Conservation (phyloP, 2,329 filamentous ascomycete species). For the Nannizzia gypsea region DNA sequence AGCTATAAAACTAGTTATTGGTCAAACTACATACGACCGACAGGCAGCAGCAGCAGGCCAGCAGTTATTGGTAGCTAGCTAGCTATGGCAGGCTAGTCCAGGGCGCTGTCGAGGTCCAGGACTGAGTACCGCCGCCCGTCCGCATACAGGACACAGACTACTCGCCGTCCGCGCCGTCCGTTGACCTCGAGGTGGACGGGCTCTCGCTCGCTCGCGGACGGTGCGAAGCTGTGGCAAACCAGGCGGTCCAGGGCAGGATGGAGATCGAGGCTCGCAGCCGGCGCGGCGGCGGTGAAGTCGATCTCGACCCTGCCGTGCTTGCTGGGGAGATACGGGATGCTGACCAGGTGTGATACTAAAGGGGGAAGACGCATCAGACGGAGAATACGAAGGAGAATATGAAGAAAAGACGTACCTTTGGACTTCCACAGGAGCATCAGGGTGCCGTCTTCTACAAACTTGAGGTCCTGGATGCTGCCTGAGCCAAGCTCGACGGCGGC, state of each 20-base stretch:
- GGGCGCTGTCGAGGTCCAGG: constrained; percentile 42
- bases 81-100: too few relatives aligned
- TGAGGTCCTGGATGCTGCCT: constrained; percentile 44
- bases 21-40: too few relatives aligned
- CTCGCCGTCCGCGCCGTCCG: constrained; percentile 42
- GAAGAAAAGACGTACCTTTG: constrained; percentile 17
- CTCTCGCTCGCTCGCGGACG: constrained; percentile 31
- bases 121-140: constrained; percentile 44
- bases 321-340: constrained; percentile 21
- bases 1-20: too few relatives aligned
- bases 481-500: constrained; percentile 24
- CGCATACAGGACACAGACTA: constrained; percentile 44
- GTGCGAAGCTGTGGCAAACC: constrained; percentile 38
- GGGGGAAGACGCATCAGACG: background rate
- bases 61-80: too few relatives aligned
- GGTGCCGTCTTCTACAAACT: constrained; percentile 53
- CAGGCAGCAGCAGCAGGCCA: too few relatives aligned
- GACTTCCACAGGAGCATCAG: constrained; percentile 48
- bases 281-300: constrained; percentile 15
- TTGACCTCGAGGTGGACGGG: constrained; percentile 44
- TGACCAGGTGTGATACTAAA: constrained; percentile 23
- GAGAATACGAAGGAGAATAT: background rate
- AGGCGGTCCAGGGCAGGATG: constrained; percentile 14
- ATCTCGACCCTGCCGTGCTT: constrained; percentile 11
- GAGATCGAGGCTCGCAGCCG: background rate